A percentile compares a stretch with the other conserved stretches of the same genome.
These are phyloP conservation scores for Pholiota molesta DNA, from an alignment of 768 basidiomycete genomes.

Conservation along the genomic window DNA sequence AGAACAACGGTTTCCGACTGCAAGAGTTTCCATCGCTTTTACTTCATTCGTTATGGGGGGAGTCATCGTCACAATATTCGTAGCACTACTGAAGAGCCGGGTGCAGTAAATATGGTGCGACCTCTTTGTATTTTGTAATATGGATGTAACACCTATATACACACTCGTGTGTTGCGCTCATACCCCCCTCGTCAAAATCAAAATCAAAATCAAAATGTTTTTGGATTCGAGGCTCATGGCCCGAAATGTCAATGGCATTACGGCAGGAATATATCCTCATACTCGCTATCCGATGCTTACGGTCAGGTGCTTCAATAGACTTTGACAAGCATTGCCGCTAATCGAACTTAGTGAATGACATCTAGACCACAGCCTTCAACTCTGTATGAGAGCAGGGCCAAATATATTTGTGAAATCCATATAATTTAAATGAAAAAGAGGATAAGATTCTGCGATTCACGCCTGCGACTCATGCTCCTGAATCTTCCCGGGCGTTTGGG, in stretches of 20 bases:
- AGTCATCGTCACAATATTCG: conserved; percentile 22
- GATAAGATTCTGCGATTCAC: no score
- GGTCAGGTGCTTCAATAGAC: conserved; percentile 2
- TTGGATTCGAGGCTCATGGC: no score
- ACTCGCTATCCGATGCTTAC: no score
- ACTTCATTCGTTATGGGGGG: conserved; percentile 22
- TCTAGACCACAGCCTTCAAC: conserved; percentile 38
- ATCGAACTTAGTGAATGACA: conserved; percentile 39
- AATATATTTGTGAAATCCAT: not conserved
- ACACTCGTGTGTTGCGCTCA: no score
- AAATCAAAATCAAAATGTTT: not conserved
- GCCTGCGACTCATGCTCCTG: not conserved
- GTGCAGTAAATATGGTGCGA: conserved; percentile 4
- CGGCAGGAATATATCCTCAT: not conserved
- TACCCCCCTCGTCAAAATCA: not conserved
- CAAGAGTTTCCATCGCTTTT: conserved; percentile 23
- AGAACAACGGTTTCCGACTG: conserved; percentile 24
- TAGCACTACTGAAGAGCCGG: conserved; percentile 21
- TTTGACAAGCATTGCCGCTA: conserved; percentile 21
- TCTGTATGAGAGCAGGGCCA: conserved; percentile 18
- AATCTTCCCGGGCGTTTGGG: not conserved
- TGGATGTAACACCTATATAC: no score
- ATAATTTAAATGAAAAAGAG: no score
- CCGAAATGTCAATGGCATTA: no score
- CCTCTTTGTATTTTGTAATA: no score